These are phyloP conservation scores for Trichoderma asperelloides DNA, from an alignment of 495 filamentous ascomycete genomes.

Conservation along the genomic window DNA sequence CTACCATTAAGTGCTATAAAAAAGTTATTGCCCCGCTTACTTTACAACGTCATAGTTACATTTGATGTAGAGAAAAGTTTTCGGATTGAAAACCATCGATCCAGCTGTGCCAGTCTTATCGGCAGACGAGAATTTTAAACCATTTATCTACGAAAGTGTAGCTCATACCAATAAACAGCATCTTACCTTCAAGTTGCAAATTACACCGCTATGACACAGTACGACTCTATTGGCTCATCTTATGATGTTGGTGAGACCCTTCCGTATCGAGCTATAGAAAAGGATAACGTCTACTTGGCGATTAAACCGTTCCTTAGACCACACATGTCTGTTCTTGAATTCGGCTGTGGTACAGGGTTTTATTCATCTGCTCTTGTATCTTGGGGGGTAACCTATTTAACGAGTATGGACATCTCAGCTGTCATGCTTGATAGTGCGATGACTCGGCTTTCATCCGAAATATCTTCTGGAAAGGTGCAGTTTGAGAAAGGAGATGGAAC, in stretches of 20 bases:
- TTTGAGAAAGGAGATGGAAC: neutral
- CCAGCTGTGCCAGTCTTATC: too few relatives aligned
- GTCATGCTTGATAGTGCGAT: neutral
- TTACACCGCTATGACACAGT: neutral
- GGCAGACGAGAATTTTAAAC: too few relatives aligned
- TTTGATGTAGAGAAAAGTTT: too few relatives aligned
- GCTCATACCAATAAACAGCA: too few relatives aligned
- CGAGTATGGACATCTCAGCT: neutral
- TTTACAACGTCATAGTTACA: too few relatives aligned
- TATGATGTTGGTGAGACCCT: neutral
- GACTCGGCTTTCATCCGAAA: neutral
- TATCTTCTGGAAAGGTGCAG: neutral
- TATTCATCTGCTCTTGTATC: neutral
- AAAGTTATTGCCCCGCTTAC: too few relatives aligned
- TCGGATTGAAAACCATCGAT: too few relatives aligned
- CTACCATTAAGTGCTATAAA: too few relatives aligned
- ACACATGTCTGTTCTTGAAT: neutral
- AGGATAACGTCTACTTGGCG: neutral
- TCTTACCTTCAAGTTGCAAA: too few relatives aligned
- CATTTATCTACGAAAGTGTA: too few relatives aligned
- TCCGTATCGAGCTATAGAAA: neutral
- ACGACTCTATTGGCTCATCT: neutral
- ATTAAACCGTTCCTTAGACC: neutral
- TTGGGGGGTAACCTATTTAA: neutral
- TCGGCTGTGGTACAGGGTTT: neutral